Base-by-base conservation (phyloP, 768 basidiomycete species). In the Mycena vitilis region DNA sequence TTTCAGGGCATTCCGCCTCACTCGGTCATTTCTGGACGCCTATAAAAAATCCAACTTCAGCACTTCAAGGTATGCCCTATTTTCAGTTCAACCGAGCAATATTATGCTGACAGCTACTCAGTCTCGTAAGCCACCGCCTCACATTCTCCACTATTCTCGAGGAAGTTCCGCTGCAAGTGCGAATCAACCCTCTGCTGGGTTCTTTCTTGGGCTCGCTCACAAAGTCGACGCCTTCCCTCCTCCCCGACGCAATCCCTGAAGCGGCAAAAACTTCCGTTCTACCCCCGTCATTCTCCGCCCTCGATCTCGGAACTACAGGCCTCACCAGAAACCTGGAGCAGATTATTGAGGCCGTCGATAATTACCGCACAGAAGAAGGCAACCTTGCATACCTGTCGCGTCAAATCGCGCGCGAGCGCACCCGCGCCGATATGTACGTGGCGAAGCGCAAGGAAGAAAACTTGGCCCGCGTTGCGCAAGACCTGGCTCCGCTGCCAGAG, bases 401-500 rank as follows among this genome's bases (percentile, higher is more conserved):
- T 62, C 95, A 96, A 78, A 96, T 96, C 75, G 91, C 91, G 37
- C 87, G 96, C 37, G 96, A 98, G 79, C 91, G 89, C 75, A 80
- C 85, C 51, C 89, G 88, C 68, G 94, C 94, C 57, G 96, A 98
- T 63, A 84, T 85, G 60, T 91, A 91, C 75, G 80, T 96, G 61
- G 86, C 88, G 74, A 96, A 95, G 80, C 89, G 95, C 63, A 94
- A 91, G 76, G 96, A 97, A 77, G 96, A 98, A 81, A 97, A 94
- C 75, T 86, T 85, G 44, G 82, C 82, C 59, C 88, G 96, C 51
- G 85, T 92, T 69, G 90, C 89, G 45, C 94, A 95, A 75, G 96
- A 96, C 15, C 81, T 96, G 58, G 88, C 88, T 30, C 94, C 96
- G 70, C 83, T 96, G 36, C 95, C 96, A 2, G 92, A 95, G 78